Percentiles rank a stretch among this genome's conserved stretches.
These are phyloP conservation scores for Pochonia chlamydosporia DNA, from an alignment of 2,329 filamentous ascomycete genomes.

Conservation along the genomic window DNA sequence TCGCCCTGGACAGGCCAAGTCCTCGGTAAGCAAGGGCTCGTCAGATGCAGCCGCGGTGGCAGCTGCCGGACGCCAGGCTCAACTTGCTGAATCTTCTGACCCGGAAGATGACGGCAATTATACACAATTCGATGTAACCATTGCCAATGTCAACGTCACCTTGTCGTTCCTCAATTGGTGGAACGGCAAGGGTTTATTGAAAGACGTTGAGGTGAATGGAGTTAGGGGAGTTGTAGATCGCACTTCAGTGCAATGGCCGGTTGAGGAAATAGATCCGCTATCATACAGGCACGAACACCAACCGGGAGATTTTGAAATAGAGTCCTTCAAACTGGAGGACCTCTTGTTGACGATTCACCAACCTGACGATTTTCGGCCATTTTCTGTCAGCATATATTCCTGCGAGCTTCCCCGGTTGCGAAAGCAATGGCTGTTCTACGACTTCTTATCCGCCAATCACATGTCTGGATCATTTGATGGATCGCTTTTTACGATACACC, in stretches of 20 bases:
- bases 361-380: conserved; percentile 85
- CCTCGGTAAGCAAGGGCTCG: conserved; percentile 88
- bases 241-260: conserved; percentile 67
- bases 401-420: conserved; percentile 88
- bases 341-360: conserved; percentile 88
- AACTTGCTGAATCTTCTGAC: conserved; percentile 24
- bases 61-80: conserved; percentile 60
- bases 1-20: conserved; percentile 73
- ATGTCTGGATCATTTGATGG: conserved; percentile 95
- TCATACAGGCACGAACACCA: conserved; percentile 83
- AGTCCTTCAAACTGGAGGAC: conserved; percentile 94
- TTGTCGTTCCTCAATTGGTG: conserved; percentile 98
- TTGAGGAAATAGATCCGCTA: conserved; percentile 67
- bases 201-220: conserved; percentile 90
- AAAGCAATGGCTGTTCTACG: conserved; percentile 97
- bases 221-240: conserved; percentile 89
- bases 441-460: conserved; percentile 90
- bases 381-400: conserved; percentile 90
- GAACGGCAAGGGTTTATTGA: conserved; percentile 87
- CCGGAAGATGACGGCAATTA: conserved; percentile 84
- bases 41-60: conserved; percentile 81
- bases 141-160: conserved; percentile 93
- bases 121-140: conserved; percentile 92
- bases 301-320: conserved; percentile 93
- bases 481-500: conserved; percentile 95